These are phyloP conservation scores for Davidsoniella neocaledoniae DNA, from an alignment of 2,329 filamentous ascomycete species.

Conservation along the genomic window DNA sequence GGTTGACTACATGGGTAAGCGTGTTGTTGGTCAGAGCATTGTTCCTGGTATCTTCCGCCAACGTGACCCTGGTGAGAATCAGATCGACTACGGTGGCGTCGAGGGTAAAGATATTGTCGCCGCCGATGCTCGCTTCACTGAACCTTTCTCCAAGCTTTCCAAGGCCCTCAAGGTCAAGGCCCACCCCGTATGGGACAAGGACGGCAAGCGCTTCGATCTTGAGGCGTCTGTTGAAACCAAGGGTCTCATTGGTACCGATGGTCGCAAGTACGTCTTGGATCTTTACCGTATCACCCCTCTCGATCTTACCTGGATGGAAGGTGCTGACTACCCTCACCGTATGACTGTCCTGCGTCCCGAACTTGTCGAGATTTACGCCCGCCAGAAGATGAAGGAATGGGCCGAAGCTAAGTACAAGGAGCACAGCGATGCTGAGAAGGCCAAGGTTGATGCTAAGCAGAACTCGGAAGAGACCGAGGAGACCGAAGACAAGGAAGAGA, in stretches of 20 bases:
- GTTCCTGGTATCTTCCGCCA: constrained; percentile 99
- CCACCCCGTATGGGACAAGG: constrained; percentile 96
- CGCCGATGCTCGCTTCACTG: constrained; percentile 68
- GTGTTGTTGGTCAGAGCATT: constrained; percentile 93
- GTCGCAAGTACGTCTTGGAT: constrained; percentile 92
- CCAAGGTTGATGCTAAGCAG: constrained; percentile 16
- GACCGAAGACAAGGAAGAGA: constrained; percentile 12
- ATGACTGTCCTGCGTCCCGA: constrained; percentile 92
- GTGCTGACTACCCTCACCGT: constrained; percentile 65
- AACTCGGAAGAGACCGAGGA: constrained; percentile 18
- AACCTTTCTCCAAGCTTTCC: constrained; percentile 78
- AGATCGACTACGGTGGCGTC: constrained; percentile 96
- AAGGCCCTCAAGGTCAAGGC: constrained; percentile 83
- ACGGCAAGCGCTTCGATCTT: constrained; percentile 72
- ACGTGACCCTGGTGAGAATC: constrained; percentile 89
- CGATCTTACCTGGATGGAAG: constrained; percentile 78
- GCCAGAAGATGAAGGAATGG: constrained; percentile 76
- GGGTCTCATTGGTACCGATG: constrained; percentile 90
- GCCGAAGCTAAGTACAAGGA: constrained; percentile 49
- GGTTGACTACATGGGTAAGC: constrained; percentile 91
- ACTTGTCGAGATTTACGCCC: constrained; percentile 71
- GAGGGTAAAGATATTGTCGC: constrained; percentile 94
- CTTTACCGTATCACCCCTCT: constrained; percentile 87
- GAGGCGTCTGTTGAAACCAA: constrained; percentile 97
- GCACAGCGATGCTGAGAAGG: constrained; percentile 20